A percentile compares a stretch with the other conserved stretches of the same genome.
Conservation (phyloP, 805 yeast genomes). For the Candida tibetensis region DNA sequence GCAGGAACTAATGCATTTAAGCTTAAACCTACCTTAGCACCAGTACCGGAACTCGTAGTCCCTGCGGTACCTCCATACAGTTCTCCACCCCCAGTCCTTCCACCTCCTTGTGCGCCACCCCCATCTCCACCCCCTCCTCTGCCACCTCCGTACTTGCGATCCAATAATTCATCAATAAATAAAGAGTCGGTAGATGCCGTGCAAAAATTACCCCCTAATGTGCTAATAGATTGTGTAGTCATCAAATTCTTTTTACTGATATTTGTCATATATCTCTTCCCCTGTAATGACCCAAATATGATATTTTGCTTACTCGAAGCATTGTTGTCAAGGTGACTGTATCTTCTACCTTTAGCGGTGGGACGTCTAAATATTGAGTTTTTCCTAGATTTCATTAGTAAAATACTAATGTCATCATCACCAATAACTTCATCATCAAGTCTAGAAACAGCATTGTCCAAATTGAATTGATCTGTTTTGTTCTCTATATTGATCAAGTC, state of each 20-base stretch:
- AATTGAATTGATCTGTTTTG: conserved; percentile 11
- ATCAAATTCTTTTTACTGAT: conserved; percentile 9
- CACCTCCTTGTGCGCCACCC: neutral
- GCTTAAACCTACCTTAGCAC: neutral
- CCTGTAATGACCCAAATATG: neutral
- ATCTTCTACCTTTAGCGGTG: conserved; percentile 8
- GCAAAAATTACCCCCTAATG: conserved; percentile 30
- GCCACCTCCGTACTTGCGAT: conserved; percentile 23
- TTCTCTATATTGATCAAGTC: conserved; percentile 23
- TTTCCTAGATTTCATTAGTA: conserved; percentile 24
- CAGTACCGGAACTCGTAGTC: neutral
- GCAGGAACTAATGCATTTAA: neutral
- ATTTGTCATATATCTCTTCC: neutral
- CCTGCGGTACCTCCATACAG: neutral
- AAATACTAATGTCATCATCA: conserved; percentile 26
- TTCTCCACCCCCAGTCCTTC: neutral
- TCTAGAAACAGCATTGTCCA: conserved; percentile 5
- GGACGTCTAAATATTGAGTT: conserved; percentile 19
- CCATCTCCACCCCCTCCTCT: neutral
- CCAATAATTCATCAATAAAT: conserved; percentile 33
- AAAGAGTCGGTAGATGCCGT: conserved; percentile 40
- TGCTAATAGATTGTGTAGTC: conserved; percentile 32
- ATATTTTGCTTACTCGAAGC: conserved; percentile 7
- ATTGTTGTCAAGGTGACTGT: conserved; percentile 14
- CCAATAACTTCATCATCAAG: conserved; percentile 11